Base-by-base conservation (phyloP, 768 basidiomycete species). In the Lentinula edodes region DNA sequence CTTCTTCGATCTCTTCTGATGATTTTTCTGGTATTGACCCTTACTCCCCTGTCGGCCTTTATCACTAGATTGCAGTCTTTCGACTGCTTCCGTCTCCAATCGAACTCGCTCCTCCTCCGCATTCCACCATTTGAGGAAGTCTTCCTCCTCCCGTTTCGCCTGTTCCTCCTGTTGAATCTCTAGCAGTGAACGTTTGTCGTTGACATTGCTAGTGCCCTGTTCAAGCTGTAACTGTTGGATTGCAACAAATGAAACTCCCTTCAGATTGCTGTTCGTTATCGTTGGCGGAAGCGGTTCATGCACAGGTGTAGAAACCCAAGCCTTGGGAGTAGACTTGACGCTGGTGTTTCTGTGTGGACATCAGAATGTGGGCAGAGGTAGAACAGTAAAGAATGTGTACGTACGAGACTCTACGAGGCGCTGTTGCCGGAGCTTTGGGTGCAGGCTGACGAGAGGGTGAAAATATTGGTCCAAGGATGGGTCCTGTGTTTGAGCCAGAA, bases 111-210 rank as follows among this genome's bases (percentile, higher is more conserved):
- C 85, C 71, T 93, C 91, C 72, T 96, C 95, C 6, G 80, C 86
- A 1, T 84, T 77, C 93, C 94, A 97, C 95, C 95, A 97, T 66
- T 77, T 82, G 71, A 95, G 71, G 70, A 97, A 98, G 62, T 91
- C 90, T 3, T 77, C 84, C 72, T 95, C 93, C 53, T 78, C 80
- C 63, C 80, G 84, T 32, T 79, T 78, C 45, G 80, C 83, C 38
- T 75, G 76, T 70, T 95, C 93, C 70, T 97, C 93, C 62, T 87
- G 85, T 71, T 96, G 94, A 46, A 97, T 98, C 63, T 96, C 87
- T 15, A 78, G 75, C 61, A 96, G 74, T 32, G 89, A 89, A 36
- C 82, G 82, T 63, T 82, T 85, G 63, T 83, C 83, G 62, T 80
- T 82, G 5, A 69, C 69, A 6, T 74, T 69, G 2, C 69, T 67